Evolutionary conservation across 352 stramenopile genomes (phyloP), one percentile per base, ranked within the genome.

Genomic region (Phytophthora idaei): DNA sequence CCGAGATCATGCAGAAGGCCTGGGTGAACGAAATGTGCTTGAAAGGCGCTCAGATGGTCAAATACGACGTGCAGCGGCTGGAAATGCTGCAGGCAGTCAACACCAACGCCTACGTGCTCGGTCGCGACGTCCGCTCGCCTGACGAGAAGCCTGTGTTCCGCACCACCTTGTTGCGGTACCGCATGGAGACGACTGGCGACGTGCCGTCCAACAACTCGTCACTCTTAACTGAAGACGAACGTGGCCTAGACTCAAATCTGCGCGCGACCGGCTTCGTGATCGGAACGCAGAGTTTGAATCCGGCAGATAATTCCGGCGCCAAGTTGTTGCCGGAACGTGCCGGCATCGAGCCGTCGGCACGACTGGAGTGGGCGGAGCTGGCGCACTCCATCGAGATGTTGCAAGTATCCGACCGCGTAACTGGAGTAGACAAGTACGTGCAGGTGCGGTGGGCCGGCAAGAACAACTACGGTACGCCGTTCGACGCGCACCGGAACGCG

Each of bases 211-310:
- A 54, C n/a, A 56, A 42, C 25, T 62, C 50, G 9, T 60, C 52
- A 2, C 47, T 69, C n/a, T 36, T 62, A 12, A 51, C 47, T 27
- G 52, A 61, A 9, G 65, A 39, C 31, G 54, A 63, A 29, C 36
- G 3, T 17, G 15, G 15, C 11, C 27, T 54, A 21, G 45, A 44
- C 50, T 45, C 65, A 45, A 48, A 65, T 34, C 44, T 76, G 2
- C 31, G 46, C 17, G 66, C 67, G 2, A 64, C 42, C 0, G 74
- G 74, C 25, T 85, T 81, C 48, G 63, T 87, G 9, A 77, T 85
- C 52, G 76, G 76, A 25, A 85, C 78, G 46, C 78, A 87, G 42
- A 85, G 71, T 46, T 53, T 87, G n/a, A 78, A 78, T 27, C 73
- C 73, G n/a, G 52, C 58, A 12, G 69, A 69, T 17, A 81, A 64